These are phyloP conservation scores for Azolla pinnata DNA, from an alignment of 75 land plant species.

Conservation along the genomic window DNA sequence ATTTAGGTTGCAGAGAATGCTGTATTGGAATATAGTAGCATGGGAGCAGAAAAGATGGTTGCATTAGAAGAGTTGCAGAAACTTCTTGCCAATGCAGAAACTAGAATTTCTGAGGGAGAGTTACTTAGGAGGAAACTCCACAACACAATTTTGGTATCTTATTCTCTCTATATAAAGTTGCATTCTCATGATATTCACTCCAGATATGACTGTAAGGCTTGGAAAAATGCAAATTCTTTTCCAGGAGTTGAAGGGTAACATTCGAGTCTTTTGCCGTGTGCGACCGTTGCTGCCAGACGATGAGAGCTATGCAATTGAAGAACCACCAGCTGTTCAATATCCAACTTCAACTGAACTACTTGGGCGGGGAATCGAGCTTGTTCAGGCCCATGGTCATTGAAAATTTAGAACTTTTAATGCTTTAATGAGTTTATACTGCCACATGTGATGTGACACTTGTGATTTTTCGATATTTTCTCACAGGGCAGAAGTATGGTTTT, in stretches of 20 bases:
- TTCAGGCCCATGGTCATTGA: conserved; percentile 50
- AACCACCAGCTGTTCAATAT: conserved; percentile 38
- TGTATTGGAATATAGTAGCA: conserved; percentile 19
- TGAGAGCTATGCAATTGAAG: conserved; percentile 19
- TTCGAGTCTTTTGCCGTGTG: conserved; percentile 89
- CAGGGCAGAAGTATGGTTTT: conserved; percentile 67
- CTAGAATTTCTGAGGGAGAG: conserved; percentile 55
- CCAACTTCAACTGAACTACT: conserved; percentile 55
- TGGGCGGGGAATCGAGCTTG: conserved; percentile 68
- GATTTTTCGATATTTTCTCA: neutral
- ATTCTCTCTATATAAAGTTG: neutral
- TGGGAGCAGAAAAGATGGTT: conserved; percentile 36
- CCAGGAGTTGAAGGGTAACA: conserved; percentile 90
- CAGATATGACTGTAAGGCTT: too few species aligned
- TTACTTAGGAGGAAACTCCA: conserved; percentile 68
- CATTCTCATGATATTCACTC: too few species aligned
- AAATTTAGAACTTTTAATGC: too few species aligned
- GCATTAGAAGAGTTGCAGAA: conserved; percentile 34
- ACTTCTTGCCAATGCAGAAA: conserved; percentile 54
- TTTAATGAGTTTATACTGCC: neutral
- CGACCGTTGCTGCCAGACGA: conserved; percentile 71
- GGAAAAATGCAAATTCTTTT: too few species aligned
- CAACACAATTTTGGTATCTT: conserved; percentile 76
- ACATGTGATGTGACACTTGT: too few species aligned
- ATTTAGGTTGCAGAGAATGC: conserved; percentile 33